A percentile compares a stretch with the other conserved stretches of the same genome.
These are phyloP conservation scores for Pseudogymnoascus sp. DNA, from an alignment of 2,329 filamentous ascomycete species.

Conservation along the genomic window DNA sequence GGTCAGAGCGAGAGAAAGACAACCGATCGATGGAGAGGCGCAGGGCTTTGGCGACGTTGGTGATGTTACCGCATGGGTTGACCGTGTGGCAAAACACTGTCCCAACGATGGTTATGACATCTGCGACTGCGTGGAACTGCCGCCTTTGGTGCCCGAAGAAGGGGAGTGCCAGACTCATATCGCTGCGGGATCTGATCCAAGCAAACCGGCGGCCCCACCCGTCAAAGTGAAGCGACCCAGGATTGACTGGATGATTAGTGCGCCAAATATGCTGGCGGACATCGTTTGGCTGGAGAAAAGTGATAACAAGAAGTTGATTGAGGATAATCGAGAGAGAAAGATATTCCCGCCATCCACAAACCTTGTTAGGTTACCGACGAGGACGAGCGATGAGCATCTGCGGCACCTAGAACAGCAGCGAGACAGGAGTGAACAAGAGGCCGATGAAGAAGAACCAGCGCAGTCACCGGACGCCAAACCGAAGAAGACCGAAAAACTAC, in stretches of 20 bases:
- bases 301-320: constrained; percentile 70
- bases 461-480: constrained; percentile 12
- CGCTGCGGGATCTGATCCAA: constrained; percentile 16
- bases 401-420: neutral
- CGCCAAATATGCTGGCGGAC: constrained; percentile 82
- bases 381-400: neutral
- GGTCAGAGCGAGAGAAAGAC: constrained; percentile 69
- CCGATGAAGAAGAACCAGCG: neutral
- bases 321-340: constrained; percentile 67
- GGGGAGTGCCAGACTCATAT: constrained; percentile 5
- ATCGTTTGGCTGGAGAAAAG: constrained; percentile 81
- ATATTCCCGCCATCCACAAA: constrained; percentile 50
- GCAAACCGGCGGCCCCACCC: constrained; percentile 23
- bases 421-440: neutral
- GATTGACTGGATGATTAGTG: constrained; percentile 76
- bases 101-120: constrained; percentile 17
- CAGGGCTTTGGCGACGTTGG: constrained; percentile 70
- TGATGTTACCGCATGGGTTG: constrained; percentile 68
- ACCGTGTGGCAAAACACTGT: constrained; percentile 41
- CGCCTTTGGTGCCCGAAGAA: constrained; percentile 27
- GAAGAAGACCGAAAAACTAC: constrained; percentile 16
- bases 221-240: constrained; percentile 61
- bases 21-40: constrained; percentile 61
- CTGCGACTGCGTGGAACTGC: constrained; percentile 34
- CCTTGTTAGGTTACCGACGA: constrained; percentile 10